phyloP scores from a whole-genome alignment of 2,329 filamentous ascomycete genomes.

The Microsporum canis region DNA sequence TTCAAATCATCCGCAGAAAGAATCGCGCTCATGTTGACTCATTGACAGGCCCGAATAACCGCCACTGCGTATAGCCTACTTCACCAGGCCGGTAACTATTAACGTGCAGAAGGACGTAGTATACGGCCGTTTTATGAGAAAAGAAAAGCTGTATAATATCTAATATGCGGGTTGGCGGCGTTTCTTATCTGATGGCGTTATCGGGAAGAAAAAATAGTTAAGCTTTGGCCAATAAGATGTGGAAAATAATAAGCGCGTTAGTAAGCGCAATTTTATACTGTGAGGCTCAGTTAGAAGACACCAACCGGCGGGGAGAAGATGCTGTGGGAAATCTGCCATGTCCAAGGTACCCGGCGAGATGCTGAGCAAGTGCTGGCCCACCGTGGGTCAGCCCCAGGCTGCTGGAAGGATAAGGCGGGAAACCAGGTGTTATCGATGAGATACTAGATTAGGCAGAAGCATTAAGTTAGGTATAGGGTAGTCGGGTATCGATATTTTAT shows the following conservation, averaged over 20 bases:
- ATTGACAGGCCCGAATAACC: background rate
- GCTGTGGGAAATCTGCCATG: too few relatives aligned
- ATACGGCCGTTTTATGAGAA: background rate
- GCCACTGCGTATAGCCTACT: background rate
- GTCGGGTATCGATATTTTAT: too few relatives aligned
- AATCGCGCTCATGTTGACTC: constrained; percentile 74
- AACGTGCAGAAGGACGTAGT: background rate
- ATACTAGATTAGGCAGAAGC: too few relatives aligned
- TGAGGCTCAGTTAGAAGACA: too few relatives aligned
- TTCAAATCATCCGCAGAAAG: constrained; percentile 94
- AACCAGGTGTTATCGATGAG: too few relatives aligned
- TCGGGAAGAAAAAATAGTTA: background rate
- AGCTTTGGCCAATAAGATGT: background rate
- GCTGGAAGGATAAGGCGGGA: too few relatives aligned
- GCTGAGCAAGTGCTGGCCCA: too few relatives aligned
- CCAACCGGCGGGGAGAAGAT: too few relatives aligned
- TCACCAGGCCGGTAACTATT: background rate
- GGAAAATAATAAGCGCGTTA: background rate
- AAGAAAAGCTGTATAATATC: background rate
- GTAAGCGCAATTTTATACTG: background rate
- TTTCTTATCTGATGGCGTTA: constrained; percentile 4
- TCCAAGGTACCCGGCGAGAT: too few relatives aligned
- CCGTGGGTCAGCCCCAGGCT: too few relatives aligned
- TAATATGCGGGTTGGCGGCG: background rate
- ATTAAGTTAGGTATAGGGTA: too few relatives aligned